Evolutionary conservation across 345 rosid species (phyloP).

Genomic region (Bruguiera parviflora): DNA sequence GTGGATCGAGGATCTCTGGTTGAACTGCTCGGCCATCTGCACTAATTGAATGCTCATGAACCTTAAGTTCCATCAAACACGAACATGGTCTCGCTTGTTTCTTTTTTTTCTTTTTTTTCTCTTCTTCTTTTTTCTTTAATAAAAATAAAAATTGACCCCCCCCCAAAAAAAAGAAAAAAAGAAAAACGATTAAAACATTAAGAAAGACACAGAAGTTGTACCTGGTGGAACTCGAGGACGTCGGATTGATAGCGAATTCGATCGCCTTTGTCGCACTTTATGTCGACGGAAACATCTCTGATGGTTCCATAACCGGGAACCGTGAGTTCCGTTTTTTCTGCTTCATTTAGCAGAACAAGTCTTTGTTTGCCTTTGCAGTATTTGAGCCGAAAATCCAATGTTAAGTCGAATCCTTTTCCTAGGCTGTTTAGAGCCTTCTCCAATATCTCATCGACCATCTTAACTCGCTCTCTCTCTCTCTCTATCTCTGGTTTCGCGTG

Average conservation of each 20-base stretch:
- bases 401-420: constrained; percentile 85
- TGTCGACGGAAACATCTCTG: constrained; percentile 56
- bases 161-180: no score
- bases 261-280: constrained; percentile 90
- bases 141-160: no score
- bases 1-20: constrained; percentile 48
- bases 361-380: constrained; percentile 73
- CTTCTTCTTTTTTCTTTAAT: no score
- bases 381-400: constrained; percentile 70
- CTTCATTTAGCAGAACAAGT: constrained; percentile 54
- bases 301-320: constrained; percentile 64
- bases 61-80: no score
- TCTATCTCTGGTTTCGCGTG: neutral
- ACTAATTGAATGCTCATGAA: neutral
- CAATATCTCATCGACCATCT: constrained; percentile 33
- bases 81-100: no score
- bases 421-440: constrained; percentile 62
- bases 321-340: constrained; percentile 41
- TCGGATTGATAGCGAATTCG: constrained; percentile 70
- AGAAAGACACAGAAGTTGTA: constrained; percentile 3
- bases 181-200: no score
- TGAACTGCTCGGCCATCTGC: constrained; percentile 89
- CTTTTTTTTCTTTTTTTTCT: no score
- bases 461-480: neutral
- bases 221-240: constrained; percentile 78